Percentiles rank a stretch among this genome's conserved stretches.
Conservation (phyloP, 2,329 filamentous ascomycete species). For the Aschersonia sp. region DNA sequence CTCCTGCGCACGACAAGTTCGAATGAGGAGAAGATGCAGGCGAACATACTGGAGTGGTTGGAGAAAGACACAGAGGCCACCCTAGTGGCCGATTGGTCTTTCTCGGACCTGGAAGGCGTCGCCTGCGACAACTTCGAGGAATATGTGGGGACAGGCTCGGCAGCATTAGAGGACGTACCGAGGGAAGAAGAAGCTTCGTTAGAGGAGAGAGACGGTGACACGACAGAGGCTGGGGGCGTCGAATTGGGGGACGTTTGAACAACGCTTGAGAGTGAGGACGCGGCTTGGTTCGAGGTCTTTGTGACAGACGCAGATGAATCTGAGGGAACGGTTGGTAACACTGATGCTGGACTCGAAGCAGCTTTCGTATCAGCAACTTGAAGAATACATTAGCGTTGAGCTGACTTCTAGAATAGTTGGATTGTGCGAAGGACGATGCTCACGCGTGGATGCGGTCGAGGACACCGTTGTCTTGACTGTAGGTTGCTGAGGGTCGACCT, state of each 20-base stretch:
- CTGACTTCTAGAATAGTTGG: too few relatives aligned
- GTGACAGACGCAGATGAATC: not conserved
- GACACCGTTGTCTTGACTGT: not conserved
- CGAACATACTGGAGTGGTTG: not conserved
- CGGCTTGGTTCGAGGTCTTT: not conserved
- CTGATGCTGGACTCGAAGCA: not conserved
- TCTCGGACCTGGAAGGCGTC: slow-evolving; percentile 12
- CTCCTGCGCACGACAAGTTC: not conserved
- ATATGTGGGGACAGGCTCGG: slow-evolving; percentile 15
- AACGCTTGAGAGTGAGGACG: not conserved
- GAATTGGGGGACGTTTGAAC: not conserved
- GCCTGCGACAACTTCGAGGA: slow-evolving; percentile 5
- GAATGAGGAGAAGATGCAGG: not conserved
- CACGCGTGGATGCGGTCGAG: not conserved
- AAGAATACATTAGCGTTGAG: not conserved
- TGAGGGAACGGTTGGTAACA: not conserved
- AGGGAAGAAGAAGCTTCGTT: slow-evolving; percentile 4
- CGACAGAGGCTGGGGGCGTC: not conserved
- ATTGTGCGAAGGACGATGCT: not conserved
- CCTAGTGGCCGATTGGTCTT: slow-evolving; percentile 10
- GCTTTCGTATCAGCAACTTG: not conserved
- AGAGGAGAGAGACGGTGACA: not conserved
- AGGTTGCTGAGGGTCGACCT: not conserved
- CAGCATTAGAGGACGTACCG: slow-evolving; percentile 14
- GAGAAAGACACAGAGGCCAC: slow-evolving; percentile 9